Evolutionary conservation across 352 stramenopile genomes (phyloP), one percentile per base, ranked within the genome.

Genomic region (Pythium insidiosum): DNA sequence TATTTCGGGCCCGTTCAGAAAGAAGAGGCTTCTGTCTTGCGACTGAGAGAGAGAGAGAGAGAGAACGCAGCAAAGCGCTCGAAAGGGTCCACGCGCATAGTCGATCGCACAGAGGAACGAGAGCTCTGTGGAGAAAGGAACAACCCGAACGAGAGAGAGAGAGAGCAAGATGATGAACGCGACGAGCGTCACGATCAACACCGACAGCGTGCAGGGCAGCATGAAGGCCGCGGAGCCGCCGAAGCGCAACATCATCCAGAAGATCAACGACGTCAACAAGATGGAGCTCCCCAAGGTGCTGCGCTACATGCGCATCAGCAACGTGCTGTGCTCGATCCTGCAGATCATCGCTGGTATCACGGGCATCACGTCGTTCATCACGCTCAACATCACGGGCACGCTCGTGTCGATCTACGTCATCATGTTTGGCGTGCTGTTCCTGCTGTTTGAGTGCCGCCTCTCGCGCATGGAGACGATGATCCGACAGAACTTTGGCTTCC

Each of bases 351-450:
- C 80, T 1, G 80, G 80, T 10, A 53, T 90, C 50, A 72, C 84
- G 47, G 80, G 80, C 46, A 76, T 93, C 61, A 88, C 73, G 35
- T 85, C 68, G 39, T 90, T 93, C 59, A 88, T 93, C 56, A 93
- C 80, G 60, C 75, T 93, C 55, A 93, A 93, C 71, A 83, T 93
- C 61, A 93, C 80, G 48, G 80, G 80, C 61, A 86, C 74, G 25
- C 65, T 93, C 43, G 77, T 93, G 59, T 88, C 77, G 38, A 84
- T 93, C 55, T 93, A 93, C 64, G 80, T 93, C 38, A 90, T 93
- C 59, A 88, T 89, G 69, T 93, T 93, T 52, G 80, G 77, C 61
- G 58, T 90, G 11, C 52, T 93, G 10, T 90, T 93, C 43, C 41
- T 93, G 56, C 73, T 93, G 26, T 93, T 93, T 45, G 80, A 93